Evolutionary conservation across 2,329 filamentous ascomycete species (phyloP).

Genomic region (Trichoderma hamatum): DNA sequence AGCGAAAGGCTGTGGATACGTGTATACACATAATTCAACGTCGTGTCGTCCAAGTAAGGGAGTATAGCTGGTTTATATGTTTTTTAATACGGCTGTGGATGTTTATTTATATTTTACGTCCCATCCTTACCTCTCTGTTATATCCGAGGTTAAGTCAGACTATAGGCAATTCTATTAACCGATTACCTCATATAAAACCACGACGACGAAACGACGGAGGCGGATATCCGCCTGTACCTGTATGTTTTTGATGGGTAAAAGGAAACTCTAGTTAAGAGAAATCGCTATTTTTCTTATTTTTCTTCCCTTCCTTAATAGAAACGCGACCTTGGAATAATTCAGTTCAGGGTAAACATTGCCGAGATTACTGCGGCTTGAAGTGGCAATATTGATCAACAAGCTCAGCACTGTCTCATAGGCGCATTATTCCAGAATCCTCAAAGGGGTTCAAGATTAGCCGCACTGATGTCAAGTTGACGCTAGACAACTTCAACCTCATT

Average conservation of each 20-base stretch:
- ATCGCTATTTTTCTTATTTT: neutral
- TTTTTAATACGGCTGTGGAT: neutral
- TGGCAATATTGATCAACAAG: neutral
- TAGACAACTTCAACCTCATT: neutral
- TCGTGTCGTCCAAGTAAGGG: neutral
- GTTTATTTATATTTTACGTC: neutral
- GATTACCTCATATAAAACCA: neutral
- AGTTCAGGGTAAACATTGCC: neutral
- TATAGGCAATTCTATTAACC: slow-evolving; percentile 21
- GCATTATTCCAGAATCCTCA: neutral
- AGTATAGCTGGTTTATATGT: neutral
- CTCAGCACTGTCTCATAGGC: neutral
- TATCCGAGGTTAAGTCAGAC: neutral
- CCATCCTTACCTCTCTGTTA: neutral
- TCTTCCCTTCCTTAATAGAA: neutral
- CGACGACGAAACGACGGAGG: neutral
- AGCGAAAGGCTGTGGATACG: neutral
- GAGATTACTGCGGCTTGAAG: neutral
- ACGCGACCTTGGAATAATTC: neutral
- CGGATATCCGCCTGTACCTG: slow-evolving; percentile 11
- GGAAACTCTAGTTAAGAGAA: neutral
- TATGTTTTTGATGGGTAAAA: neutral
- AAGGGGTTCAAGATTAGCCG: slow-evolving; percentile 18
- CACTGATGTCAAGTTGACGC: slow-evolving; percentile 17
- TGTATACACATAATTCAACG: neutral